These are phyloP conservation scores for Neurospora hispaniola DNA, from an alignment of 495 filamentous ascomycete genomes.

Conservation along the genomic window DNA sequence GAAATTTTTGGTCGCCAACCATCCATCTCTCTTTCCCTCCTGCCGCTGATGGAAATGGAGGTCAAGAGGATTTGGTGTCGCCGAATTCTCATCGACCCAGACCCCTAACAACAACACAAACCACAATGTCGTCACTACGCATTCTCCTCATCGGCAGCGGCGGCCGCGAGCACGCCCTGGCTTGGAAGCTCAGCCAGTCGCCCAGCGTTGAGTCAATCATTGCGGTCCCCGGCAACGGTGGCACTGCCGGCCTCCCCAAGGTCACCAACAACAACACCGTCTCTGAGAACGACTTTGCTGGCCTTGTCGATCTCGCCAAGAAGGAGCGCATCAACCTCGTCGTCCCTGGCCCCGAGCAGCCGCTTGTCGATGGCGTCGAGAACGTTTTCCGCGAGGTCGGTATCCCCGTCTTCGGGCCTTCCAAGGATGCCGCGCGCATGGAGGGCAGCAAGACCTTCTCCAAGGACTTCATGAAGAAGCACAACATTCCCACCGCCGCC, in stretches of 20 bases:
- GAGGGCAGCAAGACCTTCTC: slow-evolving; percentile 95
- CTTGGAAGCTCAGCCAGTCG: slow-evolving; percentile 88
- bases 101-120: not conserved
- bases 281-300: slow-evolving; percentile 62
- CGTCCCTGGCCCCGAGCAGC: slow-evolving; percentile 84
- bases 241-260: slow-evolving; percentile 64
- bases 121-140: slow-evolving; percentile 28
- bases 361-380: slow-evolving; percentile 84
- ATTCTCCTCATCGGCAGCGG: slow-evolving; percentile 88
- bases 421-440: slow-evolving; percentile 75
- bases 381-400: slow-evolving; percentile 69
- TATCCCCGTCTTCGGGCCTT: slow-evolving; percentile 80
- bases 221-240: slow-evolving; percentile 77
- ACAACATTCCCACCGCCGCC: slow-evolving; percentile 80
- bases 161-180: slow-evolving; percentile 86
- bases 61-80: not conserved
- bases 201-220: slow-evolving; percentile 53
- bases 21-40: slow-evolving; percentile 13
- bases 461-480: slow-evolving; percentile 94
- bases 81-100: slow-evolving; percentile 1
- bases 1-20: slow-evolving; percentile 15
- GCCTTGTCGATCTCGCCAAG: slow-evolving; percentile 63
- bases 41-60: slow-evolving; percentile 2
- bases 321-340: slow-evolving; percentile 70
- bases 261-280: slow-evolving; percentile 59